A percentile compares a stretch with the other conserved stretches of the same genome.
Evolutionary conservation across 768 basidiomycete species (phyloP).

Genomic region (Collybiopsis confluens): DNA sequence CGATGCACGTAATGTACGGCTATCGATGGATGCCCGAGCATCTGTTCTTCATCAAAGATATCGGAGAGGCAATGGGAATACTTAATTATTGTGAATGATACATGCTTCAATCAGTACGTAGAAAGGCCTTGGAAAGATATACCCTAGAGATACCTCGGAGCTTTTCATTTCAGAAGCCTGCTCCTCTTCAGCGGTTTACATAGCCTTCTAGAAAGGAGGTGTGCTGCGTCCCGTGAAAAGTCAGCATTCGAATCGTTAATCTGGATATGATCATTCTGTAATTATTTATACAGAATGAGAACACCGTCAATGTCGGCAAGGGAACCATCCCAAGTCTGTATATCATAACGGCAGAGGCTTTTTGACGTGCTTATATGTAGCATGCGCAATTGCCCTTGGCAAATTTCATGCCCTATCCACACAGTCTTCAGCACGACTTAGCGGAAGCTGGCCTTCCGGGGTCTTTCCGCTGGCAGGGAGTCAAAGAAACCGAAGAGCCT

Average conservation of each 20-base stretch:
- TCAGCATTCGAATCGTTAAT: no score
- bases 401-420: background rate
- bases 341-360: background rate
- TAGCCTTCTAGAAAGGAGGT: no score
- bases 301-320: slow-evolving; percentile 1
- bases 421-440: background rate
- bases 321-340: background rate
- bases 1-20: background rate
- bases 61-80: background rate
- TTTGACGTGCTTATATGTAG: background rate
- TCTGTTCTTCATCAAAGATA: slow-evolving; percentile 1
- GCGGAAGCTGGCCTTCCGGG: slow-evolving; percentile 4
- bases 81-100: background rate
- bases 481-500: background rate
- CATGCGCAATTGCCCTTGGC: background rate
- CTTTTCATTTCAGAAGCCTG: no score
- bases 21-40: background rate
- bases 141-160: no score
- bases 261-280: no score
- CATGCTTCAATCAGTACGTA: background rate
- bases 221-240: no score
- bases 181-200: no score
- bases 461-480: background rate
- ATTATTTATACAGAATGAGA: background rate
- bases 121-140: no score